Evolutionary conservation across 805 yeast genomes (phyloP).

Genomic region (Candida parachauliodes): DNA sequence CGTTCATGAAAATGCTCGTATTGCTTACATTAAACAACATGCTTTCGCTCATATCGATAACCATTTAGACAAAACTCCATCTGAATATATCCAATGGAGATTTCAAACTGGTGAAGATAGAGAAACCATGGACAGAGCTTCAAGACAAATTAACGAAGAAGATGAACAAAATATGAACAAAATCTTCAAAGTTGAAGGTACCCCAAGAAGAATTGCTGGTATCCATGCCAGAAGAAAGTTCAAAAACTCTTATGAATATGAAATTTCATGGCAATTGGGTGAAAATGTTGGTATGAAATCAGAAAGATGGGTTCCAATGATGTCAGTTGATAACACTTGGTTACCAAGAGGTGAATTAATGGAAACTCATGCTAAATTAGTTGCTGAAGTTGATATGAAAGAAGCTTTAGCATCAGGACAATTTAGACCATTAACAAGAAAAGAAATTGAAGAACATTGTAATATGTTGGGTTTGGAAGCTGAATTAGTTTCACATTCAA

Average conservation of each 20-base stretch:
- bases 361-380: constrained; percentile 94
- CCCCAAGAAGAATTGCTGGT: constrained; percentile 95
- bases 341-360: constrained; percentile 94
- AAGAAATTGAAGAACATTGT: constrained; percentile 99
- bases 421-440: constrained; percentile 99
- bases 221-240: constrained; percentile 97
- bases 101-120: constrained; percentile 99
- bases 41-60: constrained; percentile 99
- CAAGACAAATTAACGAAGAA: constrained; percentile 94
- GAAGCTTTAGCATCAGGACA: constrained; percentile 99
- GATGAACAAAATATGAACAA: constrained; percentile 99
- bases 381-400: constrained; percentile 99
- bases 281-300: constrained; percentile 98
- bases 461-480: constrained; percentile 97
- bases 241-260: constrained; percentile 99
- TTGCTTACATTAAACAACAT: constrained; percentile 99
- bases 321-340: constrained; percentile 99
- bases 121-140: constrained; percentile 99
- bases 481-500: constrained; percentile 98
- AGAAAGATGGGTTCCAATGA: constrained; percentile 99
- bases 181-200: constrained; percentile 98
- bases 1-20: constrained; percentile 99
- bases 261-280: constrained; percentile 95
- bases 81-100: constrained; percentile 99
- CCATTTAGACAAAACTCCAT: constrained; percentile 98